Base-by-base conservation (phyloP, 1,139 yeast genomes). In the Saccharomyces uvarum region DNA sequence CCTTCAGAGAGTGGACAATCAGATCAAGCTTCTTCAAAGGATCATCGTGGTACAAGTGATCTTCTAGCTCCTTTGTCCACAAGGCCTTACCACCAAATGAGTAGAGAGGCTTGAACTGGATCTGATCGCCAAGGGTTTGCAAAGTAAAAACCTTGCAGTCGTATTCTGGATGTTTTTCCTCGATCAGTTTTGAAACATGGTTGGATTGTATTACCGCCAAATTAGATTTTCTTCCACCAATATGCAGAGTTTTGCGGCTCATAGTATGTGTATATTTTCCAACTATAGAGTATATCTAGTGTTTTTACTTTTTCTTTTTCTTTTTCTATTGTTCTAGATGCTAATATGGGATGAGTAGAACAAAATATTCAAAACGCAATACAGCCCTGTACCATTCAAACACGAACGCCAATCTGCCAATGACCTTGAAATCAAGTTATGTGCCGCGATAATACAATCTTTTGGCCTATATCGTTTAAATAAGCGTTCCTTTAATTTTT, bases 51-150 rank as follows among this genome's bases (percentile, higher is more conserved):
- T 87, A 76, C 54, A 93, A 75, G 54, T 90, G 74, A 32, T 83
- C 85, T 71, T 93, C 99, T 58, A 93, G 77, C 70, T 93, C 99
- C 67, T 89, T 88, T 9, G 99, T 93, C 99, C 99, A 93, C 48
- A 93, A 73, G 0, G 97, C 83, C 70, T 93, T 93, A 28, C 99
- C 99, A 42, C 97, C 98, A 73, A 93, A 93, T 5, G 96, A 81
- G 70, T 93, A 95, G 54, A 93, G 77, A 4, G 99, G 97, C 65
- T 83, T 85, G 64, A 80, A 80, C 68, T 84, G 93, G 44, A 86
- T 84, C 68, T 88, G 86, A 73, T 93, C 99, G 27, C 98, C 99
- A 48, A 93, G 76, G 0, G 99, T 93, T 50, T 85, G 80, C 51
- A 89, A 77, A 3, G 96, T 95, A 24, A 88, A 74, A 32, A 93